Percentiles rank a stretch among this genome's conserved stretches.
These are phyloP conservation scores for Ogataea ramenticola DNA, from an alignment of 805 yeast species.

Conservation along the genomic window DNA sequence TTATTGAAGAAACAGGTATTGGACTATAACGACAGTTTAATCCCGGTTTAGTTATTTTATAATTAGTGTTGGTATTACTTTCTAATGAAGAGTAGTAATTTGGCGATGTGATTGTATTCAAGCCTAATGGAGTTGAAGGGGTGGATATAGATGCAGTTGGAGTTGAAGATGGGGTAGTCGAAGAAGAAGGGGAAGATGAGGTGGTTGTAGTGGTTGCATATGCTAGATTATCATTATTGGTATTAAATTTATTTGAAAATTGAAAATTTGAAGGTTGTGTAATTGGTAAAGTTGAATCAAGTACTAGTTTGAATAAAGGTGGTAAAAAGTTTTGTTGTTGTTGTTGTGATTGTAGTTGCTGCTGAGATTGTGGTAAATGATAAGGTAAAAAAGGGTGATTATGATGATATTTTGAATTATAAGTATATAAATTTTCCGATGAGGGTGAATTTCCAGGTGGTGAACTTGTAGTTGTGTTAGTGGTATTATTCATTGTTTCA, in stretches of 20 bases:
- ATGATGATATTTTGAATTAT: background rate
- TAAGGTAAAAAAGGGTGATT: background rate
- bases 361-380: background rate
- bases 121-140: constrained; percentile 3
- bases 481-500: too few species aligned
- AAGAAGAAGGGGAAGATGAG: background rate
- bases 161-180: background rate
- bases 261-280: constrained; percentile 3
- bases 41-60: background rate
- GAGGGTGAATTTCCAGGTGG: background rate
- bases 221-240: too few species aligned
- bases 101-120: too few species aligned
- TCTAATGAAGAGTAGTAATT: background rate
- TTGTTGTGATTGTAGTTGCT: constrained; percentile 3
- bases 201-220: background rate
- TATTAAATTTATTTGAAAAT: background rate
- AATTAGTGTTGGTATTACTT: background rate
- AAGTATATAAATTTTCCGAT: background rate
- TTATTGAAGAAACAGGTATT: background rate
- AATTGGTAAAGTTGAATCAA: constrained; percentile 18
- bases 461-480: background rate
- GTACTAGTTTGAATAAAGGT: constrained; percentile 18
- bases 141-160: constrained; percentile 1
- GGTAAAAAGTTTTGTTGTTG: constrained; percentile 12
- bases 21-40: too few species aligned